phyloP scores from a whole-genome alignment of 1,284 basidiomycete genomes.

The Xerocomus subilludens region DNA sequence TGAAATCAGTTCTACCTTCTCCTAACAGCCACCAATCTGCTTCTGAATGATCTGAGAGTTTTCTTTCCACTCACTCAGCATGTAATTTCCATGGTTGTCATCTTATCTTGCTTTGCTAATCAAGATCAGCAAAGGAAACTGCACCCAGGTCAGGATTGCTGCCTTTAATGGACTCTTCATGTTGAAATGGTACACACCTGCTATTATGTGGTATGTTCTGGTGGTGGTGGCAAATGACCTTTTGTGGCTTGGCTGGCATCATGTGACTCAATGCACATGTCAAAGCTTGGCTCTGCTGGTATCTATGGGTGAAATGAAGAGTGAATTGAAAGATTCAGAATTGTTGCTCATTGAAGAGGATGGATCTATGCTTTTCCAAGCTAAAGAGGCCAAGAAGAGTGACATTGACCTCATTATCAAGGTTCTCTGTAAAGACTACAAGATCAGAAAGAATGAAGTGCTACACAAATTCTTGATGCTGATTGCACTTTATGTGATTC shows the following conservation, averaged over 20 bases:
- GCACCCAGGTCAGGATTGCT: conserved; percentile 88
- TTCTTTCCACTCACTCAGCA: conserved; percentile 93
- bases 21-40: conserved; percentile 80
- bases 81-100: conserved; percentile 42
- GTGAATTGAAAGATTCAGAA: conserved; percentile 77
- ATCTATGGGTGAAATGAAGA: conserved; percentile 90
- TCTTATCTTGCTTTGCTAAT: conserved; percentile 32
- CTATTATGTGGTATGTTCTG: conserved; percentile 90
- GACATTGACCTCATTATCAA: conserved; percentile 86
- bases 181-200: conserved; percentile 86
- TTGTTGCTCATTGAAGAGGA: conserved; percentile 86
- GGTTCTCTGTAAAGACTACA: conserved; percentile 82
- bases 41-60: conserved; percentile 82
- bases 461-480: conserved; percentile 84
- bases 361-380: conserved; percentile 74
- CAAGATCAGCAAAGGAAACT: conserved; percentile 85
- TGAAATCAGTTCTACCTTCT: conserved; percentile 79
- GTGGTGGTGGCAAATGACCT: conserved; percentile 90
- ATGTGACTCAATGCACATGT: conserved; percentile 87
- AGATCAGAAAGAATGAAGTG: conserved; percentile 85
- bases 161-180: conserved; percentile 96
- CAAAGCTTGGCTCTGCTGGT: conserved; percentile 90
- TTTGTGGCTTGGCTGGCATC: conserved; percentile 83
- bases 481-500: conserved; percentile 74
- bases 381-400: conserved; percentile 80